phyloP scores from a whole-genome alignment of 345 rosid species.

The Ceriops tagal region DNA sequence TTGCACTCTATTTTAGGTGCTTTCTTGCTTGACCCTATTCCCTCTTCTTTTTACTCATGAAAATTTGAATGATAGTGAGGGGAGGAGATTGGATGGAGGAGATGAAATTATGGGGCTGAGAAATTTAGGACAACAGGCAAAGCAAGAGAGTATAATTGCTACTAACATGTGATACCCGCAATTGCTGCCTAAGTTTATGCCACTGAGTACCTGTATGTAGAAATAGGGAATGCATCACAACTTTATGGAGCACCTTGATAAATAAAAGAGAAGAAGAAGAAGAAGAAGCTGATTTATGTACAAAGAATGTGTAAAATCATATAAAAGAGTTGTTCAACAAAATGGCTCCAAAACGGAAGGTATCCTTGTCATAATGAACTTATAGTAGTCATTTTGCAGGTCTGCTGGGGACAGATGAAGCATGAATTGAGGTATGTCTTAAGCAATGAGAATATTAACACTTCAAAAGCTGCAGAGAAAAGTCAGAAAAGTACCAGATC shows the following conservation, averaged over 20 bases:
- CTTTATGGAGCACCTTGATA: slow-evolving; percentile 3
- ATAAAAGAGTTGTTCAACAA: background rate
- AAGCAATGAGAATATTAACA: background rate
- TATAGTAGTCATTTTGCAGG: too few species aligned
- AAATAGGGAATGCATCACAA: slow-evolving; percentile 18
- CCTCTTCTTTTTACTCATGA: background rate
- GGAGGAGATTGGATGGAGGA: background rate
- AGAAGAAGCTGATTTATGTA: background rate
- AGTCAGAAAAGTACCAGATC: slow-evolving; percentile 56
- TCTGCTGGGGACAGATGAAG: too few species aligned
- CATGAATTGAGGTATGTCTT: background rate
- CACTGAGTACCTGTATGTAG: slow-evolving; percentile 72
- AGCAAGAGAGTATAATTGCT: background rate
- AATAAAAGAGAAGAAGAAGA: background rate
- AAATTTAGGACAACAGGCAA: slow-evolving; percentile 2
- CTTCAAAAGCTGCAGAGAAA: slow-evolving; percentile 3
- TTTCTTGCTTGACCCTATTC: background rate
- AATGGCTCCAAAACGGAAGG: background rate
- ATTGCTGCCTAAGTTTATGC: slow-evolving; percentile 91
- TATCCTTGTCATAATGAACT: background rate
- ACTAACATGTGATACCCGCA: slow-evolving; percentile 86
- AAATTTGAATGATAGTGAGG: background rate
- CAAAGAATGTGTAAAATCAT: background rate
- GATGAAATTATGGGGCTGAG: background rate
- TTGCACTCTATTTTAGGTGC: too few species aligned